These are phyloP conservation scores for Heracleum sosnowskyi DNA, from an alignment of 129 eudicot species.

Conservation along the genomic window DNA sequence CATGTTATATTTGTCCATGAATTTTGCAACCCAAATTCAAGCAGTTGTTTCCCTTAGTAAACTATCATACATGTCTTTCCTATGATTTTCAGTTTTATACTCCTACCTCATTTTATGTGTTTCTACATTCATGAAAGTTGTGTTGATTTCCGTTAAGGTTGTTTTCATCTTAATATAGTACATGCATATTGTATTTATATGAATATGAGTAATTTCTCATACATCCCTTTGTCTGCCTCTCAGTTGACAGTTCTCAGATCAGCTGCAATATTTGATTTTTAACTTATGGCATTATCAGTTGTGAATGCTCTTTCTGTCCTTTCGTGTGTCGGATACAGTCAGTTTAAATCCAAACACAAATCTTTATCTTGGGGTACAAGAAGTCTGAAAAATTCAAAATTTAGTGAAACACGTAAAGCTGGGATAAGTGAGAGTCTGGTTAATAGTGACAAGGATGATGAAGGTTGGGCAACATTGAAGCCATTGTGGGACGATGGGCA, in stretches of 20 bases:
- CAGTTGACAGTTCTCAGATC: too few relatives aligned
- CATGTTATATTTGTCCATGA: background rate
- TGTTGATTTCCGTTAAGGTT: background rate
- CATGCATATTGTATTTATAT: too few relatives aligned
- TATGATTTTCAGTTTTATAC: background rate
- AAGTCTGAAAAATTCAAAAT: background rate
- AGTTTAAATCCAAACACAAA: background rate
- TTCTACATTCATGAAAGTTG: background rate
- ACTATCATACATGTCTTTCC: background rate
- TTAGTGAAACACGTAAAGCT: background rate
- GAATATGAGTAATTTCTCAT: too few relatives aligned
- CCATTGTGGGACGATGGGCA: conserved; percentile 4
- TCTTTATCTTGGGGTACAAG: background rate
- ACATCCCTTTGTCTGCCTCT: too few relatives aligned
- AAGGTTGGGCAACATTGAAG: background rate
- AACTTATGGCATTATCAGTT: conserved; percentile 1
- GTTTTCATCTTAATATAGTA: background rate
- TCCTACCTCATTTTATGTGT: background rate
- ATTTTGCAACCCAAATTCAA: background rate
- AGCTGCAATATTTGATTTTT: background rate
- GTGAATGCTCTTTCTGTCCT: background rate
- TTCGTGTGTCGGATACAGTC: background rate
- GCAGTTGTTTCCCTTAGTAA: background rate
- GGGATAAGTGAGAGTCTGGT: background rate
- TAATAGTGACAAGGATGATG: background rate